Conservation (phyloP, 2,329 filamentous ascomycete genomes). For the Chalaropsis ovoidea region DNA sequence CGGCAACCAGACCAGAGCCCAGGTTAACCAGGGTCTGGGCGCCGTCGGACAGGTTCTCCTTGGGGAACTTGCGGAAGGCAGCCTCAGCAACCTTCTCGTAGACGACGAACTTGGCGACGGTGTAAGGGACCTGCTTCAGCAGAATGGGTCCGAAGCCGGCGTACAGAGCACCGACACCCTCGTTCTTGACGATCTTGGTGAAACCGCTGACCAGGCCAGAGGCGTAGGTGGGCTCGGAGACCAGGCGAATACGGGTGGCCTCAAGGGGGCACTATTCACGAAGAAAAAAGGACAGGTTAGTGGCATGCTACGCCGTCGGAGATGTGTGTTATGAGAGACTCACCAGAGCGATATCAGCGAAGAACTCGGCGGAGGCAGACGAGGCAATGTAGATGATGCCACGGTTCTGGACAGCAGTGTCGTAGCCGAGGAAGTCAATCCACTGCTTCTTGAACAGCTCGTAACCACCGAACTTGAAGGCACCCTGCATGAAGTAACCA, state of each 20-base stretch:
- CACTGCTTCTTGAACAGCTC: slow-evolving; percentile 93
- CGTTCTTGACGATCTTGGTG: slow-evolving; percentile 69
- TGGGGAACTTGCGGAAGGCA: slow-evolving; percentile 60
- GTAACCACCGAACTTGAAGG: slow-evolving; percentile 69
- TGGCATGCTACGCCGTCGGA: neutral
- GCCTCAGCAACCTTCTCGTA: slow-evolving; percentile 78
- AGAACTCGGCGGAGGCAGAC: slow-evolving; percentile 55
- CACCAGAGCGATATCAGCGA: slow-evolving; percentile 63
- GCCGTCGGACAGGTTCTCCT: slow-evolving; percentile 55
- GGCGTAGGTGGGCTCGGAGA: slow-evolving; percentile 78
- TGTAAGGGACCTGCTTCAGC: slow-evolving; percentile 84
- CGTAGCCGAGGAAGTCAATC: slow-evolving; percentile 69
- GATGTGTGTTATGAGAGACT: neutral
- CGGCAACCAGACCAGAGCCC: slow-evolving; percentile 41
- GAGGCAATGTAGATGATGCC: slow-evolving; percentile 71
- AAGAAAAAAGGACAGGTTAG: neutral
- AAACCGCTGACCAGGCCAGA: slow-evolving; percentile 69
- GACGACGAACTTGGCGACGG: slow-evolving; percentile 91
- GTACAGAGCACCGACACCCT: slow-evolving; percentile 81
- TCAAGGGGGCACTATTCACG: slow-evolving; percentile 61
- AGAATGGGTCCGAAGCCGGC: slow-evolving; percentile 80
- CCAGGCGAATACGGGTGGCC: slow-evolving; percentile 87
- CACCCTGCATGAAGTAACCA: slow-evolving; percentile 89
- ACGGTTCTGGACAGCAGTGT: slow-evolving; percentile 67
- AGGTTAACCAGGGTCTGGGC: slow-evolving; percentile 75